Percentiles rank a stretch among this genome's conserved stretches.
These are phyloP conservation scores for Crocinoboletus sp. DNA, from an alignment of 1,284 basidiomycete genomes.

Conservation along the genomic window DNA sequence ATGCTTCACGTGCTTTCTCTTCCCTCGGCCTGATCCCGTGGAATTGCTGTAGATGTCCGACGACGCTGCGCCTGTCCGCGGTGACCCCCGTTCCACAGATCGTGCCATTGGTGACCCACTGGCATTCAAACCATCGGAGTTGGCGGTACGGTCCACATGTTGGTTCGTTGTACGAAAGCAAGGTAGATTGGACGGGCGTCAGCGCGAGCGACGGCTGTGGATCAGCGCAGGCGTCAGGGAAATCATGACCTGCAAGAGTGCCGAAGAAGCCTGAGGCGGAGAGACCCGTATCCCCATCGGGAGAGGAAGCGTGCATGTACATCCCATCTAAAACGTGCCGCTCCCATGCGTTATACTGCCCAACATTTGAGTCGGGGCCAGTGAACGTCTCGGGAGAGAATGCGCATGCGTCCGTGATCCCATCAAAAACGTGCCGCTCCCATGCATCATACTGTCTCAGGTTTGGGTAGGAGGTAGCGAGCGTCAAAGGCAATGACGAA, in stretches of 20 bases:
- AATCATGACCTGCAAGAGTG: background rate
- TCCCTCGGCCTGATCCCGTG: constrained; percentile 18
- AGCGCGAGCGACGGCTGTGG: background rate
- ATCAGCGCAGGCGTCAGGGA: background rate
- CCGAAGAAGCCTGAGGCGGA: background rate
- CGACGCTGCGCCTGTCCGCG: constrained; percentile 15
- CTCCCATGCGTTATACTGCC: background rate
- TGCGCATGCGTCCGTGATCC: too few relatives aligned
- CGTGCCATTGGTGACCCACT: constrained; percentile 9
- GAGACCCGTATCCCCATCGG: background rate
- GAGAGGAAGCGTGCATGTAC: background rate
- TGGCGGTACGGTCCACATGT: background rate
- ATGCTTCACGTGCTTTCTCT: constrained; percentile 17
- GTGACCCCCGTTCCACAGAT: constrained; percentile 4
- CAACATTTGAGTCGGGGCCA: too few relatives aligned
- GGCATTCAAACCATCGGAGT: constrained; percentile 2
- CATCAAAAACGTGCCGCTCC: too few relatives aligned
- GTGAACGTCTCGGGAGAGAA: too few relatives aligned
- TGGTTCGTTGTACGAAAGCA: background rate
- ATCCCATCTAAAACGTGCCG: background rate
- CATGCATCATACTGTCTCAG: too few relatives aligned
- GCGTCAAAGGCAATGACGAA: background rate
- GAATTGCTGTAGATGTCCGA: constrained; percentile 12
- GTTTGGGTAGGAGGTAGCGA: background rate
- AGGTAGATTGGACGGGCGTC: background rate